phyloP scores from a whole-genome alignment of 345 rosid species.

The Linum usitatissimum region DNA sequence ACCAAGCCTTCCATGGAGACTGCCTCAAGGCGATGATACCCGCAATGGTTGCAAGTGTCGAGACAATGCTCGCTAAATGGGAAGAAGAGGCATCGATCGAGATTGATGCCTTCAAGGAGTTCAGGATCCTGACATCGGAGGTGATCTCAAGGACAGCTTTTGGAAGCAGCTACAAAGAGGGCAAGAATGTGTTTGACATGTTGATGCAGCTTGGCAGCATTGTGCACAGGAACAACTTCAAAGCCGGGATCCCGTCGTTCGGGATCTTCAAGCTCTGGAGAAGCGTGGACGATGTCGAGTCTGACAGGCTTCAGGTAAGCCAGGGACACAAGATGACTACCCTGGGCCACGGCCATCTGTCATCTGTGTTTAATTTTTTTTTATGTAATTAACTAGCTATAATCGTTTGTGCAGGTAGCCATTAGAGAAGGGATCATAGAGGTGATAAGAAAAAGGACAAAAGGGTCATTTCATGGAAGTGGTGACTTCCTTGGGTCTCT shows the following conservation, averaged over 20 bases:
- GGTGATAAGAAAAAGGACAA: neutral
- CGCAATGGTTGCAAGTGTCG: neutral
- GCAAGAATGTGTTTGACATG: neutral
- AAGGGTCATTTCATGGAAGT: neutral
- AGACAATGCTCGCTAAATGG: neutral
- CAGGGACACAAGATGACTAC: no score
- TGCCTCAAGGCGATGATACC: neutral
- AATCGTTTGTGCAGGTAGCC: no score
- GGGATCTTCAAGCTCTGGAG: neutral
- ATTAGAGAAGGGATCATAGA: neutral
- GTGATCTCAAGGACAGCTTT: neutral
- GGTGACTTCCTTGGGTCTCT: constrained; percentile 1
- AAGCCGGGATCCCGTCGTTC: neutral
- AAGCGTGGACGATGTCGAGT: neutral
- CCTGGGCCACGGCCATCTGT: no score
- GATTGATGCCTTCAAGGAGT: neutral
- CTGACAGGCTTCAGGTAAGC: neutral
- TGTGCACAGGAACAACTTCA: neutral
- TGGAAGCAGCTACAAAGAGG: neutral
- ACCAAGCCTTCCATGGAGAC: neutral
- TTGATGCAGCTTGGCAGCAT: neutral
- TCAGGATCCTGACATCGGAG: neutral
- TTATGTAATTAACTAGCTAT: no score
- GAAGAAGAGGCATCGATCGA: neutral
- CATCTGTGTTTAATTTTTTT: no score